phyloP scores from a whole-genome alignment of 352 stramenopile genomes.

The Thalassiosira livingstoniorum region DNA sequence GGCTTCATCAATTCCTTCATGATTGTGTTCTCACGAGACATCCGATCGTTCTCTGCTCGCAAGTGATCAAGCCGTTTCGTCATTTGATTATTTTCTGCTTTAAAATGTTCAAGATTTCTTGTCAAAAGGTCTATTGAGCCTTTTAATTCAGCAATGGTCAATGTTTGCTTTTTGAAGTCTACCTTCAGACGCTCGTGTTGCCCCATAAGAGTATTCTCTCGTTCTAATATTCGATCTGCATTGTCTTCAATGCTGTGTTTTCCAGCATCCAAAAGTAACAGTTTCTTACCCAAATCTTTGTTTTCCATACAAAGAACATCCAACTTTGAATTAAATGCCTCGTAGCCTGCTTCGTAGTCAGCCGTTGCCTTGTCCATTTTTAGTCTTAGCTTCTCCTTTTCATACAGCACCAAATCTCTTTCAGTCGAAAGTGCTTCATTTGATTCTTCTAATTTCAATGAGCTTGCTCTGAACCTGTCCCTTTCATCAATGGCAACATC shows the following conservation, averaged over 20 bases:
- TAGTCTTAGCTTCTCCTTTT: slow-evolving; percentile 25
- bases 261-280: slow-evolving; percentile 48
- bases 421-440: slow-evolving; percentile 18
- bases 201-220: slow-evolving; percentile 44
- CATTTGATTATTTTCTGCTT: slow-evolving; percentile 26
- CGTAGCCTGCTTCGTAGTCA: slow-evolving; percentile 49
- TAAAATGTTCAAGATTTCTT: slow-evolving; percentile 23
- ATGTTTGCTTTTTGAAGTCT: slow-evolving; percentile 43
- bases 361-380: slow-evolving; percentile 41
- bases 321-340: slow-evolving; percentile 33
- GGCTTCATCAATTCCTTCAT: slow-evolving; percentile 32
- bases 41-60: slow-evolving; percentile 37
- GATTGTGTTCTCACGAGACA: slow-evolving; percentile 32
- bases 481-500: slow-evolving; percentile 14
- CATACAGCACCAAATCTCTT: slow-evolving; percentile 20
- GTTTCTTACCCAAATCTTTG: slow-evolving; percentile 30
- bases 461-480: slow-evolving; percentile 2
- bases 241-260: slow-evolving; percentile 56
- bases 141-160: slow-evolving; percentile 28
- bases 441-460: slow-evolving; percentile 3
- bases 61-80: slow-evolving; percentile 18
- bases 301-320: slow-evolving; percentile 41
- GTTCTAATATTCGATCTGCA: slow-evolving; percentile 53
- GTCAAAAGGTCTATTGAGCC: slow-evolving; percentile 17
- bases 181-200: slow-evolving; percentile 34